These are phyloP conservation scores for Dipteronia sinensis DNA, from an alignment of 345 rosid genomes.

Conservation along the genomic window DNA sequence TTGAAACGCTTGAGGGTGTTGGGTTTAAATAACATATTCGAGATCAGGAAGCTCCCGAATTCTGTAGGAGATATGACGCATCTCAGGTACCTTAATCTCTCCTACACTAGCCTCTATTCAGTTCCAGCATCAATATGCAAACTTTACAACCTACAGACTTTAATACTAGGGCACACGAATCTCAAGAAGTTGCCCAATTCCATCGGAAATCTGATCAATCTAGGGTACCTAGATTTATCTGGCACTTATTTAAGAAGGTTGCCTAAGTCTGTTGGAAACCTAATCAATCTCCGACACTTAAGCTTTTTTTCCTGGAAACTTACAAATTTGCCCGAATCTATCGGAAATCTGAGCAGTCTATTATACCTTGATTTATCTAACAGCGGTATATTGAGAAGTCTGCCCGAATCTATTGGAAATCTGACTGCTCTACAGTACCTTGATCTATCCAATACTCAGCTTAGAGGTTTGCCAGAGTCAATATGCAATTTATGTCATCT, in stretches of 20 bases:
- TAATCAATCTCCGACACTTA: background rate
- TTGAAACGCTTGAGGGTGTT: conserved; percentile 11
- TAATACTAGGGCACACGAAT: background rate
- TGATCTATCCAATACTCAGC: background rate
- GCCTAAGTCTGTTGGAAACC: background rate
- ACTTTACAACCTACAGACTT: background rate
- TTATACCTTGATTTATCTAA: background rate
- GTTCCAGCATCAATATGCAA: background rate
- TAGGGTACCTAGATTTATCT: background rate
- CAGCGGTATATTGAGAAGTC: background rate
- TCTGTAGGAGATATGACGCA: background rate
- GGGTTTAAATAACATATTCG: background rate
- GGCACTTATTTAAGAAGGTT: background rate
- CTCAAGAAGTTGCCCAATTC: conserved; percentile 1
- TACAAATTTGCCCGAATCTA: background rate
- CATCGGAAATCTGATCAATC: background rate
- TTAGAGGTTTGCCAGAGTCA: background rate
- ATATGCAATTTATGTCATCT: background rate
- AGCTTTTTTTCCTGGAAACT: background rate
- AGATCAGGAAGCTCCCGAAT: background rate
- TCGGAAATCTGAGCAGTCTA: background rate
- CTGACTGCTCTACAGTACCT: background rate
- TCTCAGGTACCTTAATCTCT: background rate
- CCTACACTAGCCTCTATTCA: background rate
- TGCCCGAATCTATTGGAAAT: background rate